Conservation (phyloP, 2,329 filamentous ascomycete genomes). For the Hypoxylon sp. region DNA sequence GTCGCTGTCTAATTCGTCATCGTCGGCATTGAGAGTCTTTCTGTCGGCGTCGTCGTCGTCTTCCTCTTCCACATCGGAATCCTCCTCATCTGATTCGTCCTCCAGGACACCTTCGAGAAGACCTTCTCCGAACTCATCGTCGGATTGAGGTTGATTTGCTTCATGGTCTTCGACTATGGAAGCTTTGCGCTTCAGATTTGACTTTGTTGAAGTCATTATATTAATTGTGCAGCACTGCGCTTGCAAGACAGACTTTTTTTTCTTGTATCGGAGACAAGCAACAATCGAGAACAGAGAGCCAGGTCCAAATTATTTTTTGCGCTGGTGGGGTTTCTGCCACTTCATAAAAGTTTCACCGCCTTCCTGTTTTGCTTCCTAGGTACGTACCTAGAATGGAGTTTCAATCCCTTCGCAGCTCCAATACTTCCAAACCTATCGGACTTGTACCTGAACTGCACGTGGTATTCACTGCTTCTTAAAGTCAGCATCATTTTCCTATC, state of each 20-base stretch:
- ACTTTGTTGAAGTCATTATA: constrained; percentile 59
- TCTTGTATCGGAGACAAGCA: constrained; percentile 22
- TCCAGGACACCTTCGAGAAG: constrained; percentile 71
- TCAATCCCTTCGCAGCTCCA: no score
- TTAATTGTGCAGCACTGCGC: constrained; percentile 28
- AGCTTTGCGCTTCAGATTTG: constrained; percentile 75
- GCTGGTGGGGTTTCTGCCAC: constrained; percentile 42
- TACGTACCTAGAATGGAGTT: no score
- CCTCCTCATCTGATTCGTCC: constrained; percentile 69
- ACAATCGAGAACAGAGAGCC: constrained; percentile 14
- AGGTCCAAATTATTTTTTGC: constrained; percentile 40
- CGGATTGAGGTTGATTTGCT: constrained; percentile 66
- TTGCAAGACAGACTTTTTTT: constrained; percentile 18
- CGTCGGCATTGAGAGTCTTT: constrained; percentile 58
- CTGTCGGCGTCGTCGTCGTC: constrained; percentile 62
- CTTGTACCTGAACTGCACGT: no score
- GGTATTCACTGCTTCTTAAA: no score
- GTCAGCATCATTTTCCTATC: not conserved
- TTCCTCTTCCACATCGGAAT: constrained; percentile 54
- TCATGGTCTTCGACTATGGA: constrained; percentile 67
- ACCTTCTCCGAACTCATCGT: constrained; percentile 71
- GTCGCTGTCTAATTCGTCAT: constrained; percentile 58
- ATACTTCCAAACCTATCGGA: no score
- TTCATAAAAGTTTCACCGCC: constrained; percentile 33
- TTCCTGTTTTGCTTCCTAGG: constrained; percentile 18